phyloP scores from a whole-genome alignment of 2,329 filamentous ascomycete species.

The Dactylellina parvicollis region DNA sequence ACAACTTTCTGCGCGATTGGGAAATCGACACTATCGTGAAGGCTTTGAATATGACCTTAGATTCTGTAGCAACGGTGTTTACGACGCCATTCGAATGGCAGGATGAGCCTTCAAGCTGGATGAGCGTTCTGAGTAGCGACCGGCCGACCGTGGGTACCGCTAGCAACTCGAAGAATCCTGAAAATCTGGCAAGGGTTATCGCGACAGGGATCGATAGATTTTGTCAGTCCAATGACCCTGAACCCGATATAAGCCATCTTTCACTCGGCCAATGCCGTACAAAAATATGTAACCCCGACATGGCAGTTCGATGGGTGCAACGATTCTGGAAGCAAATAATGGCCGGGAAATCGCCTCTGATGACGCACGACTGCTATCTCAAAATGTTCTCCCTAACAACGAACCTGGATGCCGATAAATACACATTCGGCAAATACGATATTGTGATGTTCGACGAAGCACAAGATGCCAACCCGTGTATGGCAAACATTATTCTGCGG shows the following conservation, averaged over 20 bases:
- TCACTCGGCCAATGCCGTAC: constrained; percentile 35
- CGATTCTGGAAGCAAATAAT: constrained; percentile 52
- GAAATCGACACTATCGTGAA: constrained; percentile 32
- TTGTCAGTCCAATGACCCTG: constrained; percentile 30
- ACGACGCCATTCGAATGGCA: constrained; percentile 41
- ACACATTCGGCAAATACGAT: constrained; percentile 55
- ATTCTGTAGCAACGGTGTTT: constrained; percentile 23
- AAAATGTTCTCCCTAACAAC: constrained; percentile 54
- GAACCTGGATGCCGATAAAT: constrained; percentile 33
- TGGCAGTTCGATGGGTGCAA: constrained; percentile 38
- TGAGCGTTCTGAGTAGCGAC: not conserved
- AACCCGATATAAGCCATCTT: constrained; percentile 37
- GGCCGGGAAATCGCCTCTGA: constrained; percentile 22
- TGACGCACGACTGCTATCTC: constrained; percentile 56
- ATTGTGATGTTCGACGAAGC: constrained; percentile 57
- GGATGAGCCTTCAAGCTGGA: constrained; percentile 3
- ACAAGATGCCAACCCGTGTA: constrained; percentile 55
- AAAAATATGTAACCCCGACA: constrained; percentile 45
- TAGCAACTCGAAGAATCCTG: constrained; percentile 31
- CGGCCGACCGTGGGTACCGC: constrained; percentile 17
- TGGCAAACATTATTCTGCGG: constrained; percentile 55
- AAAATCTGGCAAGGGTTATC: constrained; percentile 44
- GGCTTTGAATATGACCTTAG: constrained; percentile 26
- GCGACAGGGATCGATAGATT: constrained; percentile 44
- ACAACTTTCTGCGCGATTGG: constrained; percentile 40